Base-by-base conservation (phyloP, 768 basidiomycete genomes). In the Tulasnella sp. region DNA sequence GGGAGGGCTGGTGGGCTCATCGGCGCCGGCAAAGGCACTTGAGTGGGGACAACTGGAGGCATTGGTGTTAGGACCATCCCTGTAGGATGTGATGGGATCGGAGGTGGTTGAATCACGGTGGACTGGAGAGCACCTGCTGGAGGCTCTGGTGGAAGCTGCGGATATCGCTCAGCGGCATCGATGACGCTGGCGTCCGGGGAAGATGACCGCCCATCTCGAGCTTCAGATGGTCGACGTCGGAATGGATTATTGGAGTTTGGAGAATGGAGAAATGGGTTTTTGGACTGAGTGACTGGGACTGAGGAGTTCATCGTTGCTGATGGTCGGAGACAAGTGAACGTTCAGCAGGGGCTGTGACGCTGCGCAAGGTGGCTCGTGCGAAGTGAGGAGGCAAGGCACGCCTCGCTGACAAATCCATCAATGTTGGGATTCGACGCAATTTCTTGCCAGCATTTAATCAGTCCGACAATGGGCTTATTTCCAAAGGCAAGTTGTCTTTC, bases 211-310 rank as follows among this genome's bases (percentile, higher is more conserved):
- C 6, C 1, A 7, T 2, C 5, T 39, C 34, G 35, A 64, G 7
- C n/a, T 40, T 32, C 62, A 64, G 68, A 47, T 17, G 44, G 22
- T 22, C 52, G 26, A 64, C 35, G 62, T 16, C 7, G 70, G 37
- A 71, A 71, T 22, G 70, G 70, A 64, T 71, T 71, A n/a, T 64
- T 71, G 34, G 70, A 62, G 35, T 26, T 41, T 8, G 70, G 70
- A 64, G 70, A 59, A 39, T 71, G 36, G 14, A 71, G 5, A 36
- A 71, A 71, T 62, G 70, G 70, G 32, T 71, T 71, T 35, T 64
- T 71, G 2, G 70, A 71, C 63, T 32, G 63, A 8, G 6, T 29
- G n/a, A n/a, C 34, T 16, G 63, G 63, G 29, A 64, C 37, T 34
- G 44, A 19, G 44, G 63, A 35, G 37, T 34, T 64, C 63, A 64